Percentiles rank a stretch among this genome's conserved stretches.
These are phyloP conservation scores for Alternaria sp. DNA, from an alignment of 2,329 filamentous ascomycete species.

Conservation along the genomic window DNA sequence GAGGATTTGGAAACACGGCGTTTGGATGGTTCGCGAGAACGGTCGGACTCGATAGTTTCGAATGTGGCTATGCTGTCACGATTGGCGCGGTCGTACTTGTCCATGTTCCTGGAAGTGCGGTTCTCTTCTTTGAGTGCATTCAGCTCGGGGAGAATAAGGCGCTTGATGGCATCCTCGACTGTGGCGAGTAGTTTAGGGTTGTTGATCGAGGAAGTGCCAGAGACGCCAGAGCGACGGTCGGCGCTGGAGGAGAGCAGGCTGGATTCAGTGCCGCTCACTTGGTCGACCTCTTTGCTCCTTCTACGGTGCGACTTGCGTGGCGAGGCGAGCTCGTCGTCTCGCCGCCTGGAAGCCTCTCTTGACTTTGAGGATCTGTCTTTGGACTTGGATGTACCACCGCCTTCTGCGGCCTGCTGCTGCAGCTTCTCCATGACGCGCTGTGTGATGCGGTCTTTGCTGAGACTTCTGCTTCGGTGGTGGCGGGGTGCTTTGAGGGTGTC, in stretches of 20 bases:
- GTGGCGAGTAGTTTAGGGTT: conserved; percentile 91
- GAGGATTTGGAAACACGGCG: conserved; percentile 67
- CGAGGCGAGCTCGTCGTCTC: conserved; percentile 42
- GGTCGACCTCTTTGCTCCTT: conserved; percentile 59
- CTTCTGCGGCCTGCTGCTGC: conserved; percentile 59
- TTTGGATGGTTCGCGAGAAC: conserved; percentile 56
- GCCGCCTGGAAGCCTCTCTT: conserved; percentile 27
- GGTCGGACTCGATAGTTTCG: conserved; percentile 66
- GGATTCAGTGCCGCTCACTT: conserved; percentile 64
- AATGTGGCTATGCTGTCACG: conserved; percentile 53
- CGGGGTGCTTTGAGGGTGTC: conserved; percentile 67
- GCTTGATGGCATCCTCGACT: conserved; percentile 90
- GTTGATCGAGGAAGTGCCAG: conserved; percentile 75
- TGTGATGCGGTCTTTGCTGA: conserved; percentile 72
- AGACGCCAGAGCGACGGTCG: conserved; percentile 63
- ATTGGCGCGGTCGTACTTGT: conserved; percentile 70
- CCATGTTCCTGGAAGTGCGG: conserved; percentile 75
- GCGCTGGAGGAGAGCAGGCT: conserved; percentile 68
- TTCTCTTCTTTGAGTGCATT: conserved; percentile 91
- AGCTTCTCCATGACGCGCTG: conserved; percentile 75
- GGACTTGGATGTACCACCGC: conserved; percentile 49
- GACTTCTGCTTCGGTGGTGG: conserved; percentile 67
- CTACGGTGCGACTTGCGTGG: conserved; percentile 48
- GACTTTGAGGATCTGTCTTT: conserved; percentile 25
- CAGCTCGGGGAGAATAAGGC: conserved; percentile 88